These are phyloP conservation scores for Eremothecium coryli DNA, from an alignment of 1,139 yeast species.

Conservation along the genomic window DNA sequence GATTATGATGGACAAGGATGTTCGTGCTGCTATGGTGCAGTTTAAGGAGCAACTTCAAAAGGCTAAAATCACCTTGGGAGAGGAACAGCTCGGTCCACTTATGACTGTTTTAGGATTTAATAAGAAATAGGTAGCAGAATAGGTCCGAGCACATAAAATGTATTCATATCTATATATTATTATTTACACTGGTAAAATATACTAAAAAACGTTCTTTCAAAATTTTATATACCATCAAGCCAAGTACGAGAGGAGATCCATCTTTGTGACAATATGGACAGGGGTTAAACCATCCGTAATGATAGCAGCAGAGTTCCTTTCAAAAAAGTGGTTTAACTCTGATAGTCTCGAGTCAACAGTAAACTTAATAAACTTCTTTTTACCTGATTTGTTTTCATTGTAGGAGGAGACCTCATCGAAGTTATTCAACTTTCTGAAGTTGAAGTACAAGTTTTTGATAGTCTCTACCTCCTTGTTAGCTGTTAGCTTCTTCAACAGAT, in stretches of 20 bases:
- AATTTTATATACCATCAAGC: too few species aligned
- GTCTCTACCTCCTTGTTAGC: slow-evolving; percentile 52
- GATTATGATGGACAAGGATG: slow-evolving; percentile 21
- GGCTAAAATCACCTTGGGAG: slow-evolving; percentile 21
- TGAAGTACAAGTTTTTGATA: slow-evolving; percentile 57
- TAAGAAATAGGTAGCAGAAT: slow-evolving; percentile 12
- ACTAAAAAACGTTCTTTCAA: too few species aligned
- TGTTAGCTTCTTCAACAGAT: slow-evolving; percentile 59
- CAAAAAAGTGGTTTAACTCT: slow-evolving; percentile 71
- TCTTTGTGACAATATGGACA: slow-evolving; percentile 79
- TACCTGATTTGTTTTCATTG: slow-evolving; percentile 51
- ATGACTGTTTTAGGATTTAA: slow-evolving; percentile 25
- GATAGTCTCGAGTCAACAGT: slow-evolving; percentile 59
- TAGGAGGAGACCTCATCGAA: slow-evolving; percentile 54
- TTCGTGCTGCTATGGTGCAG: slow-evolving; percentile 20
- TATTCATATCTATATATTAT: too few species aligned
- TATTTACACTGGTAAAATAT: too few species aligned
- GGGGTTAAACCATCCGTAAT: slow-evolving; percentile 74
- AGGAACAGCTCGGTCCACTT: slow-evolving; percentile 23
- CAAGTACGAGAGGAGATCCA: slow-evolving; percentile 64
- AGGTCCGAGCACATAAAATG: background rate
- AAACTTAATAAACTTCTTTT: slow-evolving; percentile 62
- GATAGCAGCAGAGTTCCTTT: slow-evolving; percentile 78
- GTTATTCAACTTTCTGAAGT: slow-evolving; percentile 64
- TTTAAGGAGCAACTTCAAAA: slow-evolving; percentile 20